Base-by-base conservation (phyloP, 331 rosid genomes). In the Malus hybrid region DNA sequence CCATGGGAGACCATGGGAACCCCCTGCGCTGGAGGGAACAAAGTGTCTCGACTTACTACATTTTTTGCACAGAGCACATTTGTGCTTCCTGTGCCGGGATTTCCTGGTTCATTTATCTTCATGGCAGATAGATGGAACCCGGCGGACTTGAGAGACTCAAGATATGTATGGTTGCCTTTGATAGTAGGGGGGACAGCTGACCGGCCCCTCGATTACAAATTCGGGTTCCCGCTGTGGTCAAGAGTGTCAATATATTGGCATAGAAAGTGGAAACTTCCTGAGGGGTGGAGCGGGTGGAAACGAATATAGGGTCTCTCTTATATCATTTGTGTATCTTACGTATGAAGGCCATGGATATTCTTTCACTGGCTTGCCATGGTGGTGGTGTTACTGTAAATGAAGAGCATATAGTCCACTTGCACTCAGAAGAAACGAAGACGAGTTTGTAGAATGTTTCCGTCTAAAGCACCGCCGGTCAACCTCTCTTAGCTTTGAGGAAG, bases 51-150 rank as follows among this genome's bases (percentile, higher is more conserved):
- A 68, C 86, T 75, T 16, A 73, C 97, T 26, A 92, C 97, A 2
- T 95, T 92, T 89, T 95, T 95, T 80, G 79, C 99, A n/a, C 99
- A 95, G 71, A 87, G 97, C 84, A 92, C 97, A 66, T 95, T 82
- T 78, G 93, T 95, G 79, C 76, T 95, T 76, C 97, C 97, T 63
- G 34, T 90, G 66, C 86, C 97, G 11, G 90, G 86, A 11, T 73
- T 83, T 77, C 92, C 91, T 0, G 90, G 90, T 63, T 82, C 81
- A 46, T 95, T 89, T 66, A 77, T 95, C 60, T 92, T 95, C 87
- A 90, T 92, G 90, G 97, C 97, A 0, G 97, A 95, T 76, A 66
- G 99, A 55, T 95, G 99, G 99, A 95, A 95, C 78, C 97, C 99
- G 0, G 97, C 93, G 0, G 96, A 95, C 74, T 87, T 95, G 84